Conservation (phyloP, 2,329 filamentous ascomycete genomes). For the Aspergillus piperis region DNA sequence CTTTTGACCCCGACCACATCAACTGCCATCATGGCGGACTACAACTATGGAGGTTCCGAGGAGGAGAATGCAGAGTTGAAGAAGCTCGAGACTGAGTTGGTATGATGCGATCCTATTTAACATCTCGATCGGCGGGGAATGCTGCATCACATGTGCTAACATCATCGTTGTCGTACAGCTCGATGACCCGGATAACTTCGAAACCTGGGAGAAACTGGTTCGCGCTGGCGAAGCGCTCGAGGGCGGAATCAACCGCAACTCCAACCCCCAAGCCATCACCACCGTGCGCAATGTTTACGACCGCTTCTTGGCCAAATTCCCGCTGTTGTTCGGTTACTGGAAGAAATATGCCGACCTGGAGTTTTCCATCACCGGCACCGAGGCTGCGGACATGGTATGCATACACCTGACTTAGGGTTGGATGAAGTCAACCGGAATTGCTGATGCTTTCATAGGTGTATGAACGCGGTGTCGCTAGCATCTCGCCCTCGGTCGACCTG, state of each 20-base stretch:
- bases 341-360: constrained; percentile 99
- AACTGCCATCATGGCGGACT: constrained; percentile 64
- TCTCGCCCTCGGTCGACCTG: constrained; percentile 89
- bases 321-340: constrained; percentile 96
- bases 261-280: constrained; percentile 87
- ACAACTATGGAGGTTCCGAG: constrained; percentile 71
- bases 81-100: constrained; percentile 75
- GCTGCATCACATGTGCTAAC: constrained; percentile 8
- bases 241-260: constrained; percentile 93
- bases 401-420: neutral
- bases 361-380: constrained; percentile 93
- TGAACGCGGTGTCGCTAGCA: constrained; percentile 89
- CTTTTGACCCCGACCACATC: constrained; percentile 6
- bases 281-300: constrained; percentile 87
- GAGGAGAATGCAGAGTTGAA: constrained; percentile 82
- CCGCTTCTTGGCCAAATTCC: constrained; percentile 89
- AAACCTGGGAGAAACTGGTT: constrained; percentile 91
- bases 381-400: constrained; percentile 92
- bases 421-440: constrained; percentile 5
- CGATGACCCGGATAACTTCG: constrained; percentile 84
- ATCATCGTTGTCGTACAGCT: constrained; percentile 42
- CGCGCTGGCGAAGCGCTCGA: constrained; percentile 80
- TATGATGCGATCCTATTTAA: constrained; percentile 49
- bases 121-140: constrained; percentile 20
- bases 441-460: constrained; percentile 66